Conservation (phyloP, 306 rosid genomes). For the Ochetophila trinervis region DNA sequence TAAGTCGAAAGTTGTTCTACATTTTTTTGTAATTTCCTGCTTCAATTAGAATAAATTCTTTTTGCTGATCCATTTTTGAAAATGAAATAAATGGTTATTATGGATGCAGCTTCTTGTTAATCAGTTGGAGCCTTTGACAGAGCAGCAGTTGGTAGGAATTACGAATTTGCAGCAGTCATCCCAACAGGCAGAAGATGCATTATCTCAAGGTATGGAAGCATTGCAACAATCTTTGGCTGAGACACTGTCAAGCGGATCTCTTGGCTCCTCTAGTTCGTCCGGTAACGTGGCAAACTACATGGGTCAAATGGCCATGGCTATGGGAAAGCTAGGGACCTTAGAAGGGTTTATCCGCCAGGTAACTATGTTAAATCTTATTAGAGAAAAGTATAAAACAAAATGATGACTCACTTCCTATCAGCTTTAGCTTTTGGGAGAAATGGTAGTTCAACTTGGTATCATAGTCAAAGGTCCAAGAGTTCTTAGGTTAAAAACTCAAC, state of each 20-base stretch:
- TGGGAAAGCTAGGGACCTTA: slow-evolving; percentile 92
- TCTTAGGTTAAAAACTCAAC: no score
- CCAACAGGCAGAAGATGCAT: slow-evolving; percentile 97
- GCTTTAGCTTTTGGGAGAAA: no score
- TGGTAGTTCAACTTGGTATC: no score
- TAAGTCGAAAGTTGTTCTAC: no score
- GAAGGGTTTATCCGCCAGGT: slow-evolving; percentile 96
- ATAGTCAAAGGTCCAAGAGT: no score
- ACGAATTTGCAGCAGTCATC: slow-evolving; percentile 92
- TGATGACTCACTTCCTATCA: not conserved
- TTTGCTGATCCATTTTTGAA: slow-evolving; percentile 1
- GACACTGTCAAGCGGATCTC: slow-evolving; percentile 73
- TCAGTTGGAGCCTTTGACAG: slow-evolving; percentile 95
- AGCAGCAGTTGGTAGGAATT: slow-evolving; percentile 79
- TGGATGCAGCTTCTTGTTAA: slow-evolving; percentile 71
- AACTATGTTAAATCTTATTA: slow-evolving; percentile 3
- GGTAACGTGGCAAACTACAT: slow-evolving; percentile 93
- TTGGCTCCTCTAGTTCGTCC: slow-evolving; percentile 74
- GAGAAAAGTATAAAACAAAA: not conserved
- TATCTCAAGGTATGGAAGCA: slow-evolving; percentile 99
- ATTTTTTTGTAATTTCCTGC: not conserved
- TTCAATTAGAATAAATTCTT: not conserved
- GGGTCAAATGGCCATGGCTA: slow-evolving; percentile 99
- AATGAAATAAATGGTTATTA: slow-evolving; percentile 19
- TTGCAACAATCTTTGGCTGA: slow-evolving; percentile 91